Base-by-base conservation (phyloP, 306 rosid genomes). In the Elaeagnus macrophylla region DNA sequence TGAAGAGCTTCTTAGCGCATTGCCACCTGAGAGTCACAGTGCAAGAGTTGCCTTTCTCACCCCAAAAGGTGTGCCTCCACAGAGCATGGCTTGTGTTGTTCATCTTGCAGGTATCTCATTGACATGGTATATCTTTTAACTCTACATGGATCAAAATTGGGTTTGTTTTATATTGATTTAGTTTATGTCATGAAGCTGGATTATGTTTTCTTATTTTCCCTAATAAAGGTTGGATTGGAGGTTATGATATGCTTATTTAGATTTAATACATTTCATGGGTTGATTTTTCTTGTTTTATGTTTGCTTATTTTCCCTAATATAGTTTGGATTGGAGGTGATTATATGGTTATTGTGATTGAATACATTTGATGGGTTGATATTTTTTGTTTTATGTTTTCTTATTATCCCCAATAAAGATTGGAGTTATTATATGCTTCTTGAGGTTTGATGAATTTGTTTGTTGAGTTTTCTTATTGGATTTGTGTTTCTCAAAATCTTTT, bases 1-100 rank as follows among this genome's bases (percentile, higher is more conserved):
- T 69, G 97, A 86, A 9, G 88, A 76, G 59, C 62, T 91, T 14
- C 71, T 86, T 7, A 57, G 57, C 72, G 97, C 91, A 65, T 86
- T 91, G 82, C 96, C 97, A 50, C 88, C 97, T 48, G 97, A 91
- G 81, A 72, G 96, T 75, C 96, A 74, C 64, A 78, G 44, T 77
- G 96, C 85, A 13, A 78, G 93, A 77, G 96, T 91, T 77, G 94
- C 94, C 7, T 84, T 91, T 64, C 93, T 91, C 16, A 64, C 66
- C 67, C 94, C 97, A 0, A 91, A 86, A 54, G 61, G 32, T 10
- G 86, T 84, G 12, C 84, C 96, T 0, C 75, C 86, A 6, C 79
- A 75, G 54, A 78, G 58, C 58, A 80, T 91, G 96, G 79, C 96
- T 5, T 91, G 97, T 50, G 94, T 91, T 13, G 78, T 91, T 80